Percentiles rank a stretch among this genome's conserved stretches.
Evolutionary conservation across 2,329 filamentous ascomycete genomes (phyloP).

Genomic region (Leptoxyphium fumago): DNA sequence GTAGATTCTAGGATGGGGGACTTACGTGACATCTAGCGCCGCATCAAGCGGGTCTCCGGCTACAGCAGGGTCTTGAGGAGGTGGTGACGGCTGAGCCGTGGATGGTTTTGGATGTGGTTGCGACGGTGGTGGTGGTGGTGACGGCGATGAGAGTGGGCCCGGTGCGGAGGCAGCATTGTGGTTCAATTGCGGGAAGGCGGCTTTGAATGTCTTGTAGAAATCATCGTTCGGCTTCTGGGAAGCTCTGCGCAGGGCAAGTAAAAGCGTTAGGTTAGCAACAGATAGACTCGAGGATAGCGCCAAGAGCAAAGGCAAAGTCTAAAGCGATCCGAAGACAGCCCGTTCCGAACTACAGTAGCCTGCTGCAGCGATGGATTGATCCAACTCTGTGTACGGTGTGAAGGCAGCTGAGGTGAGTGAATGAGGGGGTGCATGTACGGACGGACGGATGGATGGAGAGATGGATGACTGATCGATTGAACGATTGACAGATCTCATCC

Average conservation of each 20-base stretch:
- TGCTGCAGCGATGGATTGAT: no score
- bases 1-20: background rate
- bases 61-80: background rate
- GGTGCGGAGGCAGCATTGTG: conserved; percentile 12
- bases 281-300: no score
- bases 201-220: conserved; percentile 69
- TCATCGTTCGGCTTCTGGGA: conserved; percentile 78
- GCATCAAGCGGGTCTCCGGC: conserved; percentile 7
- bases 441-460: no score
- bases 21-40: conserved; percentile 15
- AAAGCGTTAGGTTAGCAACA: background rate
- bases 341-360: no score
- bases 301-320: no score
- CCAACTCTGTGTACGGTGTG: no score
- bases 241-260: conserved; percentile 25
- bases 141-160: background rate
- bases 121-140: background rate
- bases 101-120: no score
- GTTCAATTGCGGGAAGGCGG: conserved; percentile 63
- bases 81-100: background rate
- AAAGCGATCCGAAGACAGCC: no score
- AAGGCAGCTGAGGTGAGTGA: no score
- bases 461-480: no score
- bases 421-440: no score
- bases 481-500: no score